Percentiles rank a stretch among this genome's conserved stretches.
phyloP scores from a whole-genome alignment of 495 filamentous ascomycete species.

The Penicillium paradoxum region DNA sequence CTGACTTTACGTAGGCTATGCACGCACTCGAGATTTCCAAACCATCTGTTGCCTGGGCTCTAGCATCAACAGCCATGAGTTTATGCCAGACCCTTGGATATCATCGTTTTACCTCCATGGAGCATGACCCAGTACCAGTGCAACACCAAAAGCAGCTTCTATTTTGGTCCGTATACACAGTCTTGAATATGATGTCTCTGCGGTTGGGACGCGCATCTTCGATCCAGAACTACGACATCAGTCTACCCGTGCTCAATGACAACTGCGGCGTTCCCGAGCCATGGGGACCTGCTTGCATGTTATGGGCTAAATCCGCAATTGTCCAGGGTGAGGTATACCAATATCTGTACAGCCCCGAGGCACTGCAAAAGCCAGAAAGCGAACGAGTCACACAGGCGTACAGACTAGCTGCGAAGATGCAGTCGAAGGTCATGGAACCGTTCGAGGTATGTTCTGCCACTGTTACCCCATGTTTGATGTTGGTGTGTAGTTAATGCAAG shows the following conservation, averaged over 20 bases:
- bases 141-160: constrained; percentile 35
- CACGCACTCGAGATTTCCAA: constrained; percentile 61
- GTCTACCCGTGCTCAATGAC: constrained; percentile 37
- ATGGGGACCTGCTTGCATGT: constrained; percentile 25
- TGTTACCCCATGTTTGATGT: neutral
- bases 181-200: constrained; percentile 58
- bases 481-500: constrained; percentile 2
- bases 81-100: constrained; percentile 62
- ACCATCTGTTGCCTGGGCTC: constrained; percentile 57
- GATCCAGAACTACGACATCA: constrained; percentile 63
- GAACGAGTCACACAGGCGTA: constrained; percentile 37
- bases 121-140: constrained; percentile 34
- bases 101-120: constrained; percentile 52
- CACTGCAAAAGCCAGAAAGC: constrained; percentile 44
- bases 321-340: constrained; percentile 57
- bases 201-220: constrained; percentile 57
- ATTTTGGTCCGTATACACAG: constrained; percentile 62
- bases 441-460: constrained; percentile 24
- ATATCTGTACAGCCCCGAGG: constrained; percentile 56
- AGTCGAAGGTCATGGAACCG: constrained; percentile 26
- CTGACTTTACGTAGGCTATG: constrained; percentile 27
- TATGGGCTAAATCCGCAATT: constrained; percentile 50
- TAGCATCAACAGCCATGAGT: constrained; percentile 52
- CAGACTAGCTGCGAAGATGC: constrained; percentile 32
- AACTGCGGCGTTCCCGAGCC: constrained; percentile 17